Evolutionary conservation across 2,329 filamentous ascomycete genomes (phyloP).

Genomic region (Monosporascus ibericus): DNA sequence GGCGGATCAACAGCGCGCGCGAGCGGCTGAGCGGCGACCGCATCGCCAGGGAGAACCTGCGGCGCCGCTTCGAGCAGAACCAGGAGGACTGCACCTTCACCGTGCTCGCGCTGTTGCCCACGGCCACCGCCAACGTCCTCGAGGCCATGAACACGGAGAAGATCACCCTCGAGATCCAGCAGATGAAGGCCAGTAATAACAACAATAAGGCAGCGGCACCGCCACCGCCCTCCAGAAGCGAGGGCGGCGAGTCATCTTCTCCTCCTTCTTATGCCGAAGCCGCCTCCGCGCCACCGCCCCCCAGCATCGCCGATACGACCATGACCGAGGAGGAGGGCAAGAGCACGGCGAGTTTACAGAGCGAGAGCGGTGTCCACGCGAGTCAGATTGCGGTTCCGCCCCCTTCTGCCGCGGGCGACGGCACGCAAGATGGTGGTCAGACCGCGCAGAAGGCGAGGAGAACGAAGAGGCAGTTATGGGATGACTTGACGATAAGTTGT

Average conservation of each 20-base stretch:
- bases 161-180: constrained; percentile 88
- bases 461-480: constrained; percentile 92
- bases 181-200: constrained; percentile 73
- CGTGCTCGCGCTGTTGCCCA: constrained; percentile 89
- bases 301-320: constrained; percentile 62
- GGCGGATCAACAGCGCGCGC: constrained; percentile 85
- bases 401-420: constrained; percentile 35
- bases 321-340: constrained; percentile 76
- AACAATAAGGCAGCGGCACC: constrained; percentile 49
- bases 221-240: constrained; percentile 30
- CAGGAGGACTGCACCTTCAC: constrained; percentile 98
- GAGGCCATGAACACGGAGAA: constrained; percentile 85
- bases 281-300: constrained; percentile 39
- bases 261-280: neutral
- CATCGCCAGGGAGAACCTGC: constrained; percentile 93
- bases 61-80: constrained; percentile 95
- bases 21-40: constrained; percentile 96
- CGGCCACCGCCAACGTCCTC: constrained; percentile 83
- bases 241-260: constrained; percentile 23
- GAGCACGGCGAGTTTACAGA: constrained; percentile 69
- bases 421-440: constrained; percentile 35
- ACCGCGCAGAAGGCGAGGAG: constrained; percentile 52
- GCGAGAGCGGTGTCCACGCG: constrained; percentile 76
- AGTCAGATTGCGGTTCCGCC: constrained; percentile 64
- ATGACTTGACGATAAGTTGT: constrained; percentile 95